phyloP scores from a whole-genome alignment of 2,329 filamentous ascomycete species.

The Basipetospora chlamydospora region DNA sequence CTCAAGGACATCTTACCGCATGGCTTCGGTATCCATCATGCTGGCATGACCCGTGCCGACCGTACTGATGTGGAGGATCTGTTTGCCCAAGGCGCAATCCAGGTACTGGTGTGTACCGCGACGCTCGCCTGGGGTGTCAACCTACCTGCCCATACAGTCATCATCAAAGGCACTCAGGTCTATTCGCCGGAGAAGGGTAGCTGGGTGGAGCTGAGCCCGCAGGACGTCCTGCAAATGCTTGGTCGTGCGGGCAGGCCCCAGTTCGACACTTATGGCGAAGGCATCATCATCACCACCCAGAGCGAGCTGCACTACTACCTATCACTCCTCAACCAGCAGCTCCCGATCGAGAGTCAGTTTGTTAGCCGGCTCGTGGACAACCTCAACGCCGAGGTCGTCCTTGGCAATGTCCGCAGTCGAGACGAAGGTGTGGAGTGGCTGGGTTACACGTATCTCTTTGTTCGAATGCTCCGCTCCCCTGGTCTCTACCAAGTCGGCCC shows the following conservation, averaged over 20 bases:
- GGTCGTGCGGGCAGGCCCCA: slow-evolving; percentile 92
- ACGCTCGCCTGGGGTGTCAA: slow-evolving; percentile 99
- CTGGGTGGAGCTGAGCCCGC: slow-evolving; percentile 94
- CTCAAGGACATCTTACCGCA: slow-evolving; percentile 92
- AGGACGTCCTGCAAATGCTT: slow-evolving; percentile 97
- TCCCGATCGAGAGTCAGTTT: slow-evolving; percentile 94
- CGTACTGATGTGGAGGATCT: slow-evolving; percentile 90
- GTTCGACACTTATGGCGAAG: slow-evolving; percentile 94
- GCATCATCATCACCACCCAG: slow-evolving; percentile 96
- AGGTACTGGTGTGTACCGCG: slow-evolving; percentile 92
- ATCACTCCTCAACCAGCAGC: slow-evolving; percentile 87
- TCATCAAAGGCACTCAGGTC: slow-evolving; percentile 96
- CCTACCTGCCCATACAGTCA: slow-evolving; percentile 89
- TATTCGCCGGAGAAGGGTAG: slow-evolving; percentile 98
- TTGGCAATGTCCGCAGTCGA: slow-evolving; percentile 80
- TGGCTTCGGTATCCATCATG: slow-evolving; percentile 95
- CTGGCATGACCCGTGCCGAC: slow-evolving; percentile 91
- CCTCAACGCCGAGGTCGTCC: slow-evolving; percentile 86
- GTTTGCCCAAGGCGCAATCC: slow-evolving; percentile 79
- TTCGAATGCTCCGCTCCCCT: slow-evolving; percentile 91
- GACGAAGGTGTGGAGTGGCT: slow-evolving; percentile 99
- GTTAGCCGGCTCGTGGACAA: slow-evolving; percentile 89
- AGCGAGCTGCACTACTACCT: slow-evolving; percentile 94
- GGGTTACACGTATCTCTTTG: slow-evolving; percentile 94
- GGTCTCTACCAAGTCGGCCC: slow-evolving; percentile 90